Base-by-base conservation (phyloP, 352 stramenopile species). In the Globisporangium perplexum region DNA sequence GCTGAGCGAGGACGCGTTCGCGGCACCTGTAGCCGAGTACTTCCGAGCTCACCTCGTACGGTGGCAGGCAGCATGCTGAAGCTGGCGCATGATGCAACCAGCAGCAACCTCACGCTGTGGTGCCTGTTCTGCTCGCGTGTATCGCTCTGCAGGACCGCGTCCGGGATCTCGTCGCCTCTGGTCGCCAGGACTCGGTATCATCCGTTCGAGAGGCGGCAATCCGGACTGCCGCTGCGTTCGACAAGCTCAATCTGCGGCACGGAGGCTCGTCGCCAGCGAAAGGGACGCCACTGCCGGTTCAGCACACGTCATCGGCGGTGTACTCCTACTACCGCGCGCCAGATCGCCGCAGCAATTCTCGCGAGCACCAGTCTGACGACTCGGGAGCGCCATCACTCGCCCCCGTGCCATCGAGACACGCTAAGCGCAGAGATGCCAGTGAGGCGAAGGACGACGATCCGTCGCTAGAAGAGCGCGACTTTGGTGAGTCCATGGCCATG, bases 121-220 rank as follows among this genome's bases (percentile, higher is more conserved):
- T 7, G 7, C 7, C 33, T 44, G 17, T 28, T 52, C 11, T 30
- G 41, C 8, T 28, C 6, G 14, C 10, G 42, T 18, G 42, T 4
- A 7, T 48, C 23, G 12, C n/a, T 17, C 47, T 64, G 2, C 17
- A 83, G 47, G 74, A 80, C 23, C 66, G 66, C 30, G 54, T 83
- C 23, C 62, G 68, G 33, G 33, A 49, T 18, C 62, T 88, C 14
- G 72, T 86, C 0, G 20, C 77, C 18, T 62, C 72, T 20, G 70
- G 61, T 1, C 72, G 77, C 7, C 77, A 83, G 17, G 74, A 86
- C 54, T 65, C 74, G 4, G 65, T 79, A 1, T 88, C 72, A 8
- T 59, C 67, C 12, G 74, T 88, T 47, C 68, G 77, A 5, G 72
- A 86, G 46, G 77, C 71, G 26, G 70, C 74, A 0, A 69, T 72